Evolutionary conservation across 1,284 basidiomycete genomes (phyloP), one percentile per base, ranked within the genome.

Genomic region (Rhodotorula sp.): DNA sequence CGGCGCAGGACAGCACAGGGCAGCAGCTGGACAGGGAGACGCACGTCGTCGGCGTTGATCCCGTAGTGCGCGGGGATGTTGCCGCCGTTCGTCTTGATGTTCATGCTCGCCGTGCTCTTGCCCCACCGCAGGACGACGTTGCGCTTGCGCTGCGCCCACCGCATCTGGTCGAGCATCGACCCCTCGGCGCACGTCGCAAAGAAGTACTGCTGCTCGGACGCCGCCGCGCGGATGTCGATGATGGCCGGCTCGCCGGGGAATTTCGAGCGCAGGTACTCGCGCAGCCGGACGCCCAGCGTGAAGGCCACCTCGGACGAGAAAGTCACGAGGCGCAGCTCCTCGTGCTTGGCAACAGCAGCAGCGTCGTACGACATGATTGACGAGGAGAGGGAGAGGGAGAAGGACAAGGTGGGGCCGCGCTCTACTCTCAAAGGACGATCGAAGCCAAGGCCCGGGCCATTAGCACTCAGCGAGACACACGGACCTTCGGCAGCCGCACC

Each of bases 251-350:
- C 48, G 14, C 59, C 65, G 2, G 68, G 59, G 44, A 61, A 56
- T 0, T 48, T 48, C 42, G 57, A 21, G 14, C 45, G 58, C 53
- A 78, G 73, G 56, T 65, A 64, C 4, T 54, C n/a, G 10, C 72
- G 63, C 16, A 78, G 54, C 5, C 42, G 16, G 27, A 49, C 44
- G 3, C 77, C 75, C 49, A 78, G 57, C 42, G 70, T 64, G 62
- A 73, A 77, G 10, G 77, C 77, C 17, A 62, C 72, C 12, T 67
- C 27, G 1, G 72, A 72, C 53, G 67, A 73, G 68, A 78, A 78
- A 16, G 72, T 60, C 21, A 58, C 34, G 44, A 78, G 75, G 42
- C 61, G 58, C 19, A 71, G 62, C 8, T 25, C 27, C 34, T 71
- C 70, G 42, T 66, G 58, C 13, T 21, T 17, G 0, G 41, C n/a